A percentile compares a stretch with the other conserved stretches of the same genome.
phyloP scores from a whole-genome alignment of 805 yeast species.

The Scheffersomyces ergatensis region DNA sequence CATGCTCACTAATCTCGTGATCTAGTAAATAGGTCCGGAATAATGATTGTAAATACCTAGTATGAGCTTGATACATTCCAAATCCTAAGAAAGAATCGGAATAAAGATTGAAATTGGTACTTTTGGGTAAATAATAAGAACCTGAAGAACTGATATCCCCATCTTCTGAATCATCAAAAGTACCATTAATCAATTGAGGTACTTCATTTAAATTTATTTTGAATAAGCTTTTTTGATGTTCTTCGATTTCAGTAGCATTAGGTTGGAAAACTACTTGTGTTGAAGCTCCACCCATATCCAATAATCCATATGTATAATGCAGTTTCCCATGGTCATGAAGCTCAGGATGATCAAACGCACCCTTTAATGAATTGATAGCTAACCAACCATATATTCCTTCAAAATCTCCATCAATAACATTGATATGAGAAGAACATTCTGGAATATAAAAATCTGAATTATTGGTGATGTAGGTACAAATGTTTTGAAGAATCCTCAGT shows the following conservation, averaged over 20 bases:
- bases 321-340: conserved; percentile 41
- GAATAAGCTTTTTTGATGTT: conserved; percentile 46
- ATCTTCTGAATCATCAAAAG: not conserved
- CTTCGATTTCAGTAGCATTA: conserved; percentile 39
- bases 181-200: conserved; percentile 11
- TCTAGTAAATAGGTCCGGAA: conserved; percentile 16
- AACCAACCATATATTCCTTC: conserved; percentile 73
- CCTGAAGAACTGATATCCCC: conserved; percentile 2
- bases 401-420: conserved; percentile 59
- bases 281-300: conserved; percentile 66
- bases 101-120: conserved; percentile 41
- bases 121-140: conserved; percentile 16
- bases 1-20: conserved; percentile 10
- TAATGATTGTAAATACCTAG: conserved; percentile 41
- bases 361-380: conserved; percentile 54
- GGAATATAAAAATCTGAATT: conserved; percentile 56
- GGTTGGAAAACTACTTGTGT: conserved; percentile 68
- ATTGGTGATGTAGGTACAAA: conserved; percentile 48
- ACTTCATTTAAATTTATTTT: conserved; percentile 40
- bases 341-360: conserved; percentile 37
- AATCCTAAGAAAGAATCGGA: conserved; percentile 59
- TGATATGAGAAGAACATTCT: conserved; percentile 59
- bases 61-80: conserved; percentile 58
- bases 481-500: conserved; percentile 39
- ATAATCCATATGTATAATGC: conserved; percentile 52